These are phyloP conservation scores for Claviceps pusilla DNA, from an alignment of 2,329 filamentous ascomycete species.

Conservation along the genomic window DNA sequence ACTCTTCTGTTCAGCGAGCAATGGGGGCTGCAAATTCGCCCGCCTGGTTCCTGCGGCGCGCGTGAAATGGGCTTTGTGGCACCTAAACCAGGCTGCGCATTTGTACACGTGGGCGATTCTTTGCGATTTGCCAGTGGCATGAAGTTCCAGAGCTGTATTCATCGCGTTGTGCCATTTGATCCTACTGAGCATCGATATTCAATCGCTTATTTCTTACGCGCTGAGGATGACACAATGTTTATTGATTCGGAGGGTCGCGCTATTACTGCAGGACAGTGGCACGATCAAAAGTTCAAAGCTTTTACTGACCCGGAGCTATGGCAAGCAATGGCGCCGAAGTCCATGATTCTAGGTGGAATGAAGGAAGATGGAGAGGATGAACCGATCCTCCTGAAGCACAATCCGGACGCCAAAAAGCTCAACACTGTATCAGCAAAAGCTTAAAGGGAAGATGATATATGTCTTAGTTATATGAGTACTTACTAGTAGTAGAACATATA, in stretches of 20 bases:
- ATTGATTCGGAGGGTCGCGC: slow-evolving; percentile 37
- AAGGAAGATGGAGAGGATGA: slow-evolving; percentile 22
- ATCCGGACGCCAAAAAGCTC: background rate
- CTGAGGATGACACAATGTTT: slow-evolving; percentile 41
- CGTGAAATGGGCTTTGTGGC: slow-evolving; percentile 38
- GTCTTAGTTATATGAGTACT: no score
- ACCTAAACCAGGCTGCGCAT: slow-evolving; percentile 34
- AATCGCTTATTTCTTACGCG: slow-evolving; percentile 42
- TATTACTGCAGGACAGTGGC: slow-evolving; percentile 38
- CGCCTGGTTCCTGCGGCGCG: slow-evolving; percentile 25
- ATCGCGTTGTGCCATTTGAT: slow-evolving; percentile 39
- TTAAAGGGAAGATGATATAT: background rate
- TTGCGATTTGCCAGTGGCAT: slow-evolving; percentile 38
- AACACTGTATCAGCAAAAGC: background rate
- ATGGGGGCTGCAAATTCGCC: slow-evolving; percentile 42
- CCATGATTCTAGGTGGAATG: slow-evolving; percentile 37
- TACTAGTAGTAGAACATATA: no score
- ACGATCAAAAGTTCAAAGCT: slow-evolving; percentile 39
- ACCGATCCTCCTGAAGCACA: background rate
- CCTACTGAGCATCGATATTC: slow-evolving; percentile 40
- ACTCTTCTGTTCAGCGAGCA: slow-evolving; percentile 41
- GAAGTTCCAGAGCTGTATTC: slow-evolving; percentile 41
- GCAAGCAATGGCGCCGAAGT: slow-evolving; percentile 32
- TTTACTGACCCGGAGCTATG: slow-evolving; percentile 28
- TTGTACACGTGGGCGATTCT: slow-evolving; percentile 45